A percentile compares a stretch with the other conserved stretches of the same genome.
These are phyloP conservation scores for Albatrellus ellisii DNA, from an alignment of 768 basidiomycete genomes.

Conservation along the genomic window DNA sequence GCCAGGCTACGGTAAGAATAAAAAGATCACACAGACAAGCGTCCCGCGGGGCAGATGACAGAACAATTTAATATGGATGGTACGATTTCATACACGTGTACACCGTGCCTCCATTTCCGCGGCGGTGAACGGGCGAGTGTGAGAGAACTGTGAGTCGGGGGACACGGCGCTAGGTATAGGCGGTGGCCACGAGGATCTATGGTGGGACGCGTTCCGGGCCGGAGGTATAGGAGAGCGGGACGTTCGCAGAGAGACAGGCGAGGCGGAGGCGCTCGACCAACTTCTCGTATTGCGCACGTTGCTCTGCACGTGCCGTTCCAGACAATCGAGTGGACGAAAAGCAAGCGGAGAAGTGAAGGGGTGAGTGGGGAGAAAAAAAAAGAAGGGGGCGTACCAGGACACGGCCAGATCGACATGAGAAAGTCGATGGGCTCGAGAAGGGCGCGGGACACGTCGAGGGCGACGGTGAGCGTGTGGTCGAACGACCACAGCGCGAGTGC, in stretches of 20 bases:
- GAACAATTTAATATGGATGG: too few relatives aligned
- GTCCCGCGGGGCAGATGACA: too few relatives aligned
- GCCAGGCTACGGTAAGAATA: too few relatives aligned
- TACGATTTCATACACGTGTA: too few relatives aligned
- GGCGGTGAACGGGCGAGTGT: too few relatives aligned
- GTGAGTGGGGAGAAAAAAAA: neutral
- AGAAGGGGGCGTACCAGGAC: constrained; percentile 4
- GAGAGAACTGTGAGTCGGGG: too few relatives aligned
- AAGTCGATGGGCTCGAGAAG: constrained; percentile 31
- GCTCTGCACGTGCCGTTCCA: neutral
- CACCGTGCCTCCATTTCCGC: too few relatives aligned
- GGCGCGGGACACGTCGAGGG: constrained; percentile 45
- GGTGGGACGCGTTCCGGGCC: too few relatives aligned
- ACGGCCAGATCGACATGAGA: constrained; percentile 6
- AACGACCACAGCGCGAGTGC: constrained; percentile 42
- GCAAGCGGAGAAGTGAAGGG: neutral
- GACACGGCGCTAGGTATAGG: too few relatives aligned
- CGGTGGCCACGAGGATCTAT: too few relatives aligned
- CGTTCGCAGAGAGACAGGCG: constrained; percentile 1
- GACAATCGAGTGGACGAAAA: too few relatives aligned
- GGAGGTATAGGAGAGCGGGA: neutral
- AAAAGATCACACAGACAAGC: too few relatives aligned
- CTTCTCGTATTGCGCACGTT: neutral
- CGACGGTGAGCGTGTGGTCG: constrained; percentile 41
- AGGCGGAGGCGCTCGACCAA: neutral